Evolutionary conservation across 139 green algal species (phyloP).

Genomic region (Parachlorella kessleri): DNA sequence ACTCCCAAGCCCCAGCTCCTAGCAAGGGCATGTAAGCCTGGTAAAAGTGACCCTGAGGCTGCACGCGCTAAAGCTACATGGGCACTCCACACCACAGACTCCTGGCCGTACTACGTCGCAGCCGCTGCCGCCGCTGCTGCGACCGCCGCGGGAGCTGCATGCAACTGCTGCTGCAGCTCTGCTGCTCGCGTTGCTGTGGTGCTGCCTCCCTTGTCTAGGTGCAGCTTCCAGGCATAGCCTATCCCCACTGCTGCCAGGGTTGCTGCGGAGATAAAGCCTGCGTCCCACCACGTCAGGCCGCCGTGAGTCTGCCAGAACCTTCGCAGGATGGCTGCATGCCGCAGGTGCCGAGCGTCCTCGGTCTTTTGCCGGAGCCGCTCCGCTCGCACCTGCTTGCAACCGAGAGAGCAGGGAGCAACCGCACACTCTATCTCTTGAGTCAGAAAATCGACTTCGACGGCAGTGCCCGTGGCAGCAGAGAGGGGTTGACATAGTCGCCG

Average conservation of each 20-base stretch:
- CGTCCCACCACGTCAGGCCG: constrained; percentile 1
- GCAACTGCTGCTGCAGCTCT: background rate
- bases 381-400: constrained; percentile 39
- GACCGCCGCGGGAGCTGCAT: background rate
- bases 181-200: background rate
- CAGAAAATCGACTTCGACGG: no score
- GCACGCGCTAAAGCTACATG: no score
- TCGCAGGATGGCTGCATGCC: constrained; percentile 40
- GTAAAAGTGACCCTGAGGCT: no score
- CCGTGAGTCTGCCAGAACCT: constrained; percentile 49
- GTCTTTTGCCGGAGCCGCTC: constrained; percentile 26
- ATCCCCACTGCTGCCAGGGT: background rate
- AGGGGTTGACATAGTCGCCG: no score
- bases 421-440: no score
- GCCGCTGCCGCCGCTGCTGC: background rate
- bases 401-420: no score
- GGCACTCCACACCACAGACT: no score
- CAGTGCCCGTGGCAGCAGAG: no score
- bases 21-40: no score
- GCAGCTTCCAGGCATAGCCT: background rate
- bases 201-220: background rate
- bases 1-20: no score
- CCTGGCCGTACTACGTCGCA: no score
- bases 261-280: background rate
- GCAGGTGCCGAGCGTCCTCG: constrained; percentile 32